Conservation (phyloP, 2,329 filamentous ascomycete species). For the Calycina herbarum region DNA sequence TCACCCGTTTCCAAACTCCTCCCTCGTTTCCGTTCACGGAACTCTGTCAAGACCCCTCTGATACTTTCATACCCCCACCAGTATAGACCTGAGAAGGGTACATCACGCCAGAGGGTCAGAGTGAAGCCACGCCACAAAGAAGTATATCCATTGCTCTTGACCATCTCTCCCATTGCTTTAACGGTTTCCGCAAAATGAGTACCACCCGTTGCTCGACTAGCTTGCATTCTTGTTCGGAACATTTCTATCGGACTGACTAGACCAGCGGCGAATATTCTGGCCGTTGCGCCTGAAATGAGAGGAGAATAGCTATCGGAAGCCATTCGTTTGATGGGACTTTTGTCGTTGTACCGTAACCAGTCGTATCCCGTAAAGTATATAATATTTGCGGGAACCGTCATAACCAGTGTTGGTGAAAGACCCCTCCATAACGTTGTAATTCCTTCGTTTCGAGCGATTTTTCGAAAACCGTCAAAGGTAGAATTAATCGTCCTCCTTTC, state of each 20-base stretch:
- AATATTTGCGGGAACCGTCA: conserved; percentile 93
- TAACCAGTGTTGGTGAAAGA: conserved; percentile 87
- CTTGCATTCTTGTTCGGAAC: conserved; percentile 89
- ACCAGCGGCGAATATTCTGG: conserved; percentile 77
- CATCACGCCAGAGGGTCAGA: conserved; percentile 92
- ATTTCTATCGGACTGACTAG: conserved; percentile 91
- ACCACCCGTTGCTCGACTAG: conserved; percentile 57
- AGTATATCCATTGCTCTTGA: conserved; percentile 70
- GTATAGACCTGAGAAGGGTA: conserved; percentile 95
- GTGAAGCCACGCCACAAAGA: conserved; percentile 89
- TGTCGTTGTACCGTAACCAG: conserved; percentile 75
- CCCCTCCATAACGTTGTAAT: conserved; percentile 86
- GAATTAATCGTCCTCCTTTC: conserved; percentile 83
- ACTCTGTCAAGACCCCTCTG: conserved; percentile 68
- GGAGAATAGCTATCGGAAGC: conserved; percentile 73
- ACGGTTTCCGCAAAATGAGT: conserved; percentile 80
- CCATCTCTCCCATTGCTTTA: conserved; percentile 75
- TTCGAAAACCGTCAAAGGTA: conserved; percentile 86
- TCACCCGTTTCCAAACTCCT: conserved; percentile 43
- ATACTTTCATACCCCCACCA: conserved; percentile 97
- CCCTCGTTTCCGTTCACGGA: conserved; percentile 56
- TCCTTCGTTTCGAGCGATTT: conserved; percentile 94
- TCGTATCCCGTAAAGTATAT: conserved; percentile 99
- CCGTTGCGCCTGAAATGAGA: conserved; percentile 74
- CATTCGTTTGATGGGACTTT: conserved; percentile 67